phyloP scores from a whole-genome alignment of 2,329 filamentous ascomycete species.

The Penicillium sp. region DNA sequence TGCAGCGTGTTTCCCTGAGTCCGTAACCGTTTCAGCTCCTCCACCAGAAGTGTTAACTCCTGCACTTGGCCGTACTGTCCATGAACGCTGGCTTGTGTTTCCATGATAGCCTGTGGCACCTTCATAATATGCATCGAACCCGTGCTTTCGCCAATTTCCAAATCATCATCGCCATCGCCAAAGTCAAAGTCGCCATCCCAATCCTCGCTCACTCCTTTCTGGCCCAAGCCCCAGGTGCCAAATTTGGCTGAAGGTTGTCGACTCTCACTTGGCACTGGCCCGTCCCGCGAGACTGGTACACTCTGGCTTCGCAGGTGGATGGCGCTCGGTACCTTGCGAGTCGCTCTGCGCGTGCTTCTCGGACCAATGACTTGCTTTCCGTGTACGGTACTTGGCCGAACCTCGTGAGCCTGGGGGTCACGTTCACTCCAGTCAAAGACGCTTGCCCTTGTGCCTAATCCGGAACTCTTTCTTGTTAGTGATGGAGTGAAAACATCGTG shows the following conservation, averaged over 20 bases:
- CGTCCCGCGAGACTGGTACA: slow-evolving; percentile 56
- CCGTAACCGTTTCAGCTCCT: slow-evolving; percentile 61
- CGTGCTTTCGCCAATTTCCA: slow-evolving; percentile 15
- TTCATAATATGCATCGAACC: slow-evolving; percentile 30
- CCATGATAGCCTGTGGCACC: slow-evolving; percentile 60
- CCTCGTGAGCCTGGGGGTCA: slow-evolving; percentile 50
- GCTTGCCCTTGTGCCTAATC: slow-evolving; percentile 47
- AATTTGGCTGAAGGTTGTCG: slow-evolving; percentile 55
- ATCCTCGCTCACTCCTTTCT: slow-evolving; percentile 63
- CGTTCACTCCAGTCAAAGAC: slow-evolving; percentile 59
- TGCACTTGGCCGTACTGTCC: slow-evolving; percentile 62
- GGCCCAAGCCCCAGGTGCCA: slow-evolving; percentile 63
- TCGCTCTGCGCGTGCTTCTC: slow-evolving; percentile 54
- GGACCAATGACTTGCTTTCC: slow-evolving; percentile 57
- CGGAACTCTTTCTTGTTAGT: slow-evolving; percentile 11
- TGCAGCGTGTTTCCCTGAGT: slow-evolving; percentile 52
- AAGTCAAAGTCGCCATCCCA: slow-evolving; percentile 69
- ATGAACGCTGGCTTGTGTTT: slow-evolving; percentile 62
- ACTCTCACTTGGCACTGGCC: slow-evolving; percentile 46
- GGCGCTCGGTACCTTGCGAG: slow-evolving; percentile 55
- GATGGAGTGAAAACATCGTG: slow-evolving; percentile 19
- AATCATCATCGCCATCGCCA: slow-evolving; percentile 44
- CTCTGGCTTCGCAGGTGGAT: slow-evolving; percentile 64
- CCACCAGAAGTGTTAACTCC: slow-evolving; percentile 61
- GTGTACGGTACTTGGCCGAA: slow-evolving; percentile 60